These are phyloP conservation scores for Nephelium lappaceum DNA, from an alignment of 345 rosid species.

Conservation along the genomic window DNA sequence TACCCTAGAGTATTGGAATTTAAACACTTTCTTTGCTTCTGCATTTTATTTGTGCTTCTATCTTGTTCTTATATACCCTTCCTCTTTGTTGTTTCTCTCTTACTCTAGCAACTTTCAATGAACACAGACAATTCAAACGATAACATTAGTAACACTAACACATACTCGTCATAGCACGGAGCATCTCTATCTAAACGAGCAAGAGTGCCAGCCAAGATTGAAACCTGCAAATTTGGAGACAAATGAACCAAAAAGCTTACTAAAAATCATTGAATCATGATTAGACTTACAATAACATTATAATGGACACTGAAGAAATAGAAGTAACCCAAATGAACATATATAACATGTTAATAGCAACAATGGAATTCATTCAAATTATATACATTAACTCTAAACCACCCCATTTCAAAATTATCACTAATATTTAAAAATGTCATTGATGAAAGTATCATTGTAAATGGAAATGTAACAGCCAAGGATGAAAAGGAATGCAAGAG, in stretches of 20 bases:
- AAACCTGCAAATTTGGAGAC: slow-evolving; percentile 63
- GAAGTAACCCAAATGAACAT: neutral
- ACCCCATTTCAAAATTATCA: neutral
- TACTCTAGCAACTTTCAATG: neutral
- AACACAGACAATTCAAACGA: neutral
- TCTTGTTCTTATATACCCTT: neutral
- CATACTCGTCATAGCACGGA: slow-evolving; percentile 80
- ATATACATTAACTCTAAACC: neutral
- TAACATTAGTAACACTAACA: slow-evolving; percentile 13
- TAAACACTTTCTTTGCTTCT: neutral
- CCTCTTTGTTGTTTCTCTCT: neutral
- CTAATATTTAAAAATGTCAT: neutral
- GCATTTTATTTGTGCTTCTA: neutral
- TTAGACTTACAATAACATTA: neutral
- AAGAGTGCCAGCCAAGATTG: slow-evolving; percentile 92
- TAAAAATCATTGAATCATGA: too few relatives aligned
- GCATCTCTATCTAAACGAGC: slow-evolving; percentile 98
- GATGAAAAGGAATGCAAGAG: neutral
- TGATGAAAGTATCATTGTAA: neutral
- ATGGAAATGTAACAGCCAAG: neutral
- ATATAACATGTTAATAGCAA: neutral
- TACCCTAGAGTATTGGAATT: neutral
- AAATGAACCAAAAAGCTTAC: slow-evolving; percentile 5
- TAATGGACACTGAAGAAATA: neutral
- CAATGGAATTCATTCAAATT: neutral